Evolutionary conservation across 2,329 filamentous ascomycete genomes (phyloP).

Genomic region (Mariannaea sp.): DNA sequence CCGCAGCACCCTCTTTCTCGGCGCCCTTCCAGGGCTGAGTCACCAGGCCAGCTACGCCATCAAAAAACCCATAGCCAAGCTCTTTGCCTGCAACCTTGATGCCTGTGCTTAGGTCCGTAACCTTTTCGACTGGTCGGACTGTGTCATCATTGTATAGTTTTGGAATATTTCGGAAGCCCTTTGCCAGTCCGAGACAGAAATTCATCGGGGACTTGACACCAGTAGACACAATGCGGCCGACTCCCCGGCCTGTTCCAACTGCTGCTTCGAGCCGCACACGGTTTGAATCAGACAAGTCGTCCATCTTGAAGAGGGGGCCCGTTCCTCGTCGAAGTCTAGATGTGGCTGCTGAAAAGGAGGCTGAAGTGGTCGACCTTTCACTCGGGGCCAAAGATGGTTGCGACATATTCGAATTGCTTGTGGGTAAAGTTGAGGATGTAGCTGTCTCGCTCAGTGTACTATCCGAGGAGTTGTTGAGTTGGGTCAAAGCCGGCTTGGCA

Average conservation of each 20-base stretch:
- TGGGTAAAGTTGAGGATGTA: constrained; percentile 11
- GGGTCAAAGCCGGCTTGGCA: constrained; percentile 6
- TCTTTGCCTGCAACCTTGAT: constrained; percentile 79
- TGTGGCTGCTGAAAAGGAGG: constrained; percentile 16
- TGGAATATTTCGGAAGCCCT: constrained; percentile 87
- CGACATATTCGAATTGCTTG: constrained; percentile 30
- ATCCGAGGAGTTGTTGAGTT: constrained; percentile 13
- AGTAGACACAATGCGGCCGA: constrained; percentile 74
- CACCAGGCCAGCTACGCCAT: constrained; percentile 79
- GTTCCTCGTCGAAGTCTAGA: constrained; percentile 20
- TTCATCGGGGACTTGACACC: constrained; percentile 82
- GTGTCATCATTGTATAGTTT: constrained; percentile 84
- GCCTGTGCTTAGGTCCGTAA: constrained; percentile 77
- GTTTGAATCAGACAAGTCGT: constrained; percentile 25
- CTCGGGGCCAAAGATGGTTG: constrained; percentile 30
- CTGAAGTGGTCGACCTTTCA: constrained; percentile 30
- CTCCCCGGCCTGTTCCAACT: constrained; percentile 67
- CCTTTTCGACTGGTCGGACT: constrained; percentile 76
- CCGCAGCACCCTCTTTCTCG: constrained; percentile 54
- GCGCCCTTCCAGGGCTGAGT: constrained; percentile 73
- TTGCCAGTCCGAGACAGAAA: constrained; percentile 79
- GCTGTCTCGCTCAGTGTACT: constrained; percentile 15
- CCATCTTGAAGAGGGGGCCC: constrained; percentile 22
- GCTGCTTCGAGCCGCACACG: constrained; percentile 58
- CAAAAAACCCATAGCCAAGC: constrained; percentile 77